Conservation (phyloP, 164 flowering plant genomes). For the Brasenia schreberi region DNA sequence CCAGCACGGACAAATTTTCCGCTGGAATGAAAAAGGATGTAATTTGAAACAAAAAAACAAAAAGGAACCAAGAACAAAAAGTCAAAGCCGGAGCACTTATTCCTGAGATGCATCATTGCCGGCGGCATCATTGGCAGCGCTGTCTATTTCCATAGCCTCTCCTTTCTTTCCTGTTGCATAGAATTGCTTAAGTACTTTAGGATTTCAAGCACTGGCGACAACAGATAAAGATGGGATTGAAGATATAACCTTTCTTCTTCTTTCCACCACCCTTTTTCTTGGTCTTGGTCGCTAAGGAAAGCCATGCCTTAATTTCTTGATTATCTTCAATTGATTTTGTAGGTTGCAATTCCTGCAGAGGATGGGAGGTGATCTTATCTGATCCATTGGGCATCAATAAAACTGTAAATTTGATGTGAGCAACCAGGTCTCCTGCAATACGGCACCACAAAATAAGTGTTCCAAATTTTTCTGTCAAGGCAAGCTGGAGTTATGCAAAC, state of each 20-base stretch:
- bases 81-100: not conserved
- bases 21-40: not conserved
- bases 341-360: constrained; percentile 70
- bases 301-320: constrained; percentile 92
- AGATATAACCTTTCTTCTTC: constrained; percentile 76
- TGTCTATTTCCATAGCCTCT: not conserved
- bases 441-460: not conserved
- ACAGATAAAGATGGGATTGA: not conserved
- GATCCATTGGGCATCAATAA: constrained; percentile 96
- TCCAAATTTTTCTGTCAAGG: not conserved
- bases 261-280: constrained; percentile 98
- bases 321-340: constrained; percentile 50
- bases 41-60: not conserved
- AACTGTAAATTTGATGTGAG: constrained; percentile 92
- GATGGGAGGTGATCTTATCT: constrained; percentile 68
- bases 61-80: not conserved
- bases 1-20: not conserved
- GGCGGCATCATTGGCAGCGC: not conserved
- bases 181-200: not conserved
- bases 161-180: constrained; percentile 3
- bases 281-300: constrained; percentile 65
- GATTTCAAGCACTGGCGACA: not conserved
- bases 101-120: not conserved
- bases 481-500: not conserved
- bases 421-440: constrained; percentile 70